Conservation (phyloP, 805 yeast species). For the Yarrowia hollandica region DNA sequence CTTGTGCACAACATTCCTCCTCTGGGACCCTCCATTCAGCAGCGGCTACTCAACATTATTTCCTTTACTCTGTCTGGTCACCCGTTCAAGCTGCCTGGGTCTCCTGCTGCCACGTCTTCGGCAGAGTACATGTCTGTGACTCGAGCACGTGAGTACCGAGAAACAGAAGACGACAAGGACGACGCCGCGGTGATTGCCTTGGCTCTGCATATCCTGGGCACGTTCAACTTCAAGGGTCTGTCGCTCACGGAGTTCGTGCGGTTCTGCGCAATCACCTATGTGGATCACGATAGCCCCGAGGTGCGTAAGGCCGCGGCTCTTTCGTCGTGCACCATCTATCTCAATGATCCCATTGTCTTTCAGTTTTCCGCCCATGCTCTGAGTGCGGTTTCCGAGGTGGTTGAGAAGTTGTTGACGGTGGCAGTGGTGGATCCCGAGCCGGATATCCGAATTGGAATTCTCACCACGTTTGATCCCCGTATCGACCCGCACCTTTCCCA, state of each 20-base stretch:
- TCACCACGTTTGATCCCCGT: conserved; percentile 66
- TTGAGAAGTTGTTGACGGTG: conserved; percentile 74
- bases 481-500: conserved; percentile 94
- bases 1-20: conserved; percentile 78
- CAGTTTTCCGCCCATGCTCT: conserved; percentile 81
- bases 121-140: conserved; percentile 57
- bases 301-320: conserved; percentile 84
- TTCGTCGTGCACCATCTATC: conserved; percentile 74
- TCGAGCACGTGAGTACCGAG: conserved; percentile 74
- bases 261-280: conserved; percentile 76
- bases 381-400: conserved; percentile 78
- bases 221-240: conserved; percentile 71
- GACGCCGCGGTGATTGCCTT: conserved; percentile 63
- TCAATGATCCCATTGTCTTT: conserved; percentile 77
- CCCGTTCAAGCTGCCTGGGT: conserved; percentile 79
- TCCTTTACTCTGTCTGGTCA: conserved; percentile 80
- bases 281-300: conserved; percentile 74
- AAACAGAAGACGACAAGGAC: conserved; percentile 59
- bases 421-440: conserved; percentile 87
- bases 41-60: conserved; percentile 65
- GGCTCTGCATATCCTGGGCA: conserved; percentile 73
- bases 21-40: conserved; percentile 68
- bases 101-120: conserved; percentile 56
- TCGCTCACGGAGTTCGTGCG: conserved; percentile 86
- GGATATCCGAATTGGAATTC: conserved; percentile 79